These are phyloP conservation scores for Coccomyxa sp. DNA, from an alignment of 139 green algal species.

Conservation along the genomic window DNA sequence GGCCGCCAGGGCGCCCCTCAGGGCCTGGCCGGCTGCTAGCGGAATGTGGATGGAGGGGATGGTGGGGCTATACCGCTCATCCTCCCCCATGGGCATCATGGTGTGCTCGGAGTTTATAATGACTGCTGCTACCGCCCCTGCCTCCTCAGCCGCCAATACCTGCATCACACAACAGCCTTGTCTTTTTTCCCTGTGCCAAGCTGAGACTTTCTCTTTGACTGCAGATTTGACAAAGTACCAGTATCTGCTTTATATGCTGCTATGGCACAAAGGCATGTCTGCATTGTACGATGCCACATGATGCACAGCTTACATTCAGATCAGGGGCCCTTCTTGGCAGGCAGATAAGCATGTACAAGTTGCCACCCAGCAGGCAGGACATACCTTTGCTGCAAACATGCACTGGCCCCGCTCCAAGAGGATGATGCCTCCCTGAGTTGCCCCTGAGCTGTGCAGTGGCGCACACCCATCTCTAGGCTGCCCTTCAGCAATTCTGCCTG, in stretches of 20 bases:
- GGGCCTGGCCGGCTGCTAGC: not conserved
- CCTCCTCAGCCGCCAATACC: conserved; percentile 21
- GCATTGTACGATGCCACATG: no score
- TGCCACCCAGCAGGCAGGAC: conserved; percentile 6
- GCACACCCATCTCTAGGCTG: conserved; percentile 39
- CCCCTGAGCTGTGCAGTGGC: conserved; percentile 1
- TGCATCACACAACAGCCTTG: no score
- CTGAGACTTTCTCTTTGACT: no score
- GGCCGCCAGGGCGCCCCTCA: not conserved
- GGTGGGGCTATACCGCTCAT: not conserved
- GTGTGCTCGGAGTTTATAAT: conserved; percentile 36
- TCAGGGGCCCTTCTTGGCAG: no score
- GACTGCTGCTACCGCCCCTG: conserved; percentile 34
- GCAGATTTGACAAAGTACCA: no score
- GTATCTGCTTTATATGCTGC: no score
- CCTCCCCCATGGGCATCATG: not conserved
- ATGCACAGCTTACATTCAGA: no score
- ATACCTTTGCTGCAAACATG: conserved; percentile 55
- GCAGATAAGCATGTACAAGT: no score
- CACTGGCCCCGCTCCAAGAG: conserved; percentile 51
- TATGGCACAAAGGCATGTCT: no score
- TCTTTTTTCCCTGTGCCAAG: no score
- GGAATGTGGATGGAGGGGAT: not conserved
- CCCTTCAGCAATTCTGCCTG: conserved; percentile 20
- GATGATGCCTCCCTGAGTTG: conserved; percentile 31